Percentiles rank a stretch among this genome's conserved stretches.
Conservation (phyloP, 495 filamentous ascomycete genomes). For the Polyplosphaeria fusca region DNA sequence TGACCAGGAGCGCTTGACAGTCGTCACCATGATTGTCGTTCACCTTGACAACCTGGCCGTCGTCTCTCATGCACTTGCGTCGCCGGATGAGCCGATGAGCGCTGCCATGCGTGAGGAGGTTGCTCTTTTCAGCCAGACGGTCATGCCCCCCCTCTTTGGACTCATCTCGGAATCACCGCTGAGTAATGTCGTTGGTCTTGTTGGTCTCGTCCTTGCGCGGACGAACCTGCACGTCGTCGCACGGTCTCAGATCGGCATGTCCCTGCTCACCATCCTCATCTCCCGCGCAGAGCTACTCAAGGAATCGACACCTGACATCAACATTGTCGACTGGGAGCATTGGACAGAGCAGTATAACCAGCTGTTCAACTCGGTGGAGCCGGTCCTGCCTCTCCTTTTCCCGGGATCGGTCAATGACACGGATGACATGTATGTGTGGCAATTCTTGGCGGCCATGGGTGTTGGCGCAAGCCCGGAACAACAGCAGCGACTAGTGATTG, state of each 20-base stretch:
- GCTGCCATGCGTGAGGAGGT: slow-evolving; percentile 79
- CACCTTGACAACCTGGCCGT: slow-evolving; percentile 91
- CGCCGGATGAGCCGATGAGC: slow-evolving; percentile 64
- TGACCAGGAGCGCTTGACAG: slow-evolving; percentile 85
- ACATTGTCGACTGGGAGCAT: slow-evolving; percentile 60
- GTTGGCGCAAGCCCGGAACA: slow-evolving; percentile 89
- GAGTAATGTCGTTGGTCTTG: slow-evolving; percentile 80
- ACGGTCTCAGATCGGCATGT: slow-evolving; percentile 78
- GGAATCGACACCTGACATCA: slow-evolving; percentile 47
- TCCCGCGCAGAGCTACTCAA: slow-evolving; percentile 91
- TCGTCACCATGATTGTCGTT: slow-evolving; percentile 93
- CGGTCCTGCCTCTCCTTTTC: slow-evolving; percentile 78
- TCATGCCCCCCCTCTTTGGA: slow-evolving; percentile 83
- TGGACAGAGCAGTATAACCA: slow-evolving; percentile 74
- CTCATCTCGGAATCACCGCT: slow-evolving; percentile 89
- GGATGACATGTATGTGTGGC: slow-evolving; percentile 90
- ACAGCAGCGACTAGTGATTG: slow-evolving; percentile 88
- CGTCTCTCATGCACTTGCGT: slow-evolving; percentile 69
- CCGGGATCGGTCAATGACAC: slow-evolving; percentile 62
- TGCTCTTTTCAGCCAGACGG: slow-evolving; percentile 79
- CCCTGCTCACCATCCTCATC: slow-evolving; percentile 90
- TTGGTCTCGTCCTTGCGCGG: slow-evolving; percentile 78
- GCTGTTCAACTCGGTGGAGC: slow-evolving; percentile 84
- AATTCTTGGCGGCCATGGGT: slow-evolving; percentile 90
- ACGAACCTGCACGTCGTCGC: slow-evolving; percentile 75